phyloP scores from a whole-genome alignment of 257 asterid species.

The Nicotiana tabacum region DNA sequence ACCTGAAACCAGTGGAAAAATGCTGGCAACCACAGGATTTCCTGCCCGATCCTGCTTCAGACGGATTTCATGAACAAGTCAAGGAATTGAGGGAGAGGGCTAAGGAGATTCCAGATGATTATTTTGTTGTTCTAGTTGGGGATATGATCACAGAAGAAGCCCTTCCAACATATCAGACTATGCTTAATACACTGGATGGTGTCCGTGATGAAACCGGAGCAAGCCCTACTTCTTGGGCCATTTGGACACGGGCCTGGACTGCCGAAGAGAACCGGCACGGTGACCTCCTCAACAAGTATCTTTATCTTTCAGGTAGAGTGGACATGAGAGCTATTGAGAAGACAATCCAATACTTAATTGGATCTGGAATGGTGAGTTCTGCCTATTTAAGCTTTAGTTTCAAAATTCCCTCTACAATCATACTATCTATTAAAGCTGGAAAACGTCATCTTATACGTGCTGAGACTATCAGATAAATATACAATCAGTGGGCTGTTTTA shows the following conservation, averaged over 20 bases:
- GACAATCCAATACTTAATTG: conserved; percentile 77
- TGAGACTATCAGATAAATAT: not conserved
- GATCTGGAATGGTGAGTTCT: conserved; percentile 76
- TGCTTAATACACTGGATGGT: conserved; percentile 82
- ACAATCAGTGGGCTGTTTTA: not conserved
- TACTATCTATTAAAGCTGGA: not conserved
- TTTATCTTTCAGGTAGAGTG: conserved; percentile 67
- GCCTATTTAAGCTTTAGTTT: not conserved
- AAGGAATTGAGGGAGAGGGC: conserved; percentile 66
- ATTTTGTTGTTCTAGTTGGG: conserved; percentile 69
- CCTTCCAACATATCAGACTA: conserved; percentile 81
- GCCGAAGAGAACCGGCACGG: conserved; percentile 89
- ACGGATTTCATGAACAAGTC: conserved; percentile 64
- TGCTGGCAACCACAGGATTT: conserved; percentile 89
- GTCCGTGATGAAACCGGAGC: conserved; percentile 89
- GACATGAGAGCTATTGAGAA: conserved; percentile 82
- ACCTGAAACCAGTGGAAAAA: conserved; percentile 79
- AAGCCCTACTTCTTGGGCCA: conserved; percentile 79
- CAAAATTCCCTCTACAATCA: not conserved
- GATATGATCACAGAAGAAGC: conserved; percentile 94
- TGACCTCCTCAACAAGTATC: conserved; percentile 78
- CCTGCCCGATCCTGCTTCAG: conserved; percentile 79
- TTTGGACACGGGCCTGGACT: conserved; percentile 88
- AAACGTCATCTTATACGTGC: not conserved
- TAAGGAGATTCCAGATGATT: conserved; percentile 73